Evolutionary conservation across 2,329 filamentous ascomycete genomes (phyloP).

Genomic region (Trichoderma lentiforme): DNA sequence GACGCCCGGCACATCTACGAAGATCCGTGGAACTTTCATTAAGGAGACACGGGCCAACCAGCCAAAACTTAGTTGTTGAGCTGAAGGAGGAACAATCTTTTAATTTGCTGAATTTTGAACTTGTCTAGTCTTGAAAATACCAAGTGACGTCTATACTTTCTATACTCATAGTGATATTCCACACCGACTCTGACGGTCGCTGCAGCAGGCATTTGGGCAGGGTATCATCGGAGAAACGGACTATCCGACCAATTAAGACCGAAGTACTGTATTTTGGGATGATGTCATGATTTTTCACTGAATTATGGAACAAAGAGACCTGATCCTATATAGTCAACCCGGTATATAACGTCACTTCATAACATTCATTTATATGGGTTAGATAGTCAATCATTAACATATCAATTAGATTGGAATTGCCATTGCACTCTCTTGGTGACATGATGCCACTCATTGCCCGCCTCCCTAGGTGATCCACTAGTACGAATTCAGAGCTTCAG

Average conservation of each 20-base stretch:
- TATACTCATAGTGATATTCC: not conserved
- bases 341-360: not conserved
- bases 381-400: not conserved
- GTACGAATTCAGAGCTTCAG: not conserved
- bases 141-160: not conserved
- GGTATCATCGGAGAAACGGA: not conserved
- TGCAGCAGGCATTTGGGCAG: not conserved
- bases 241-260: not conserved
- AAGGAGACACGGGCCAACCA: not conserved
- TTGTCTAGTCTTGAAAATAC: not conserved
- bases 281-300: not conserved
- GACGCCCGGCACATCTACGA: not conserved
- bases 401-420: not conserved
- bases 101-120: not conserved
- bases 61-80: not conserved
- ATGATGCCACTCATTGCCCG: not conserved
- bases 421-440: not conserved
- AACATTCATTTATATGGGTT: not conserved
- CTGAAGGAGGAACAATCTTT: not conserved
- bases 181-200: not conserved
- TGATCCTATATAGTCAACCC: not conserved
- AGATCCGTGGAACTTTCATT: not conserved
- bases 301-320: not conserved
- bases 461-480: not conserved
- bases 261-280: not conserved